Conservation (phyloP, 257 asterid genomes). For the Solanum sejunctum region DNA sequence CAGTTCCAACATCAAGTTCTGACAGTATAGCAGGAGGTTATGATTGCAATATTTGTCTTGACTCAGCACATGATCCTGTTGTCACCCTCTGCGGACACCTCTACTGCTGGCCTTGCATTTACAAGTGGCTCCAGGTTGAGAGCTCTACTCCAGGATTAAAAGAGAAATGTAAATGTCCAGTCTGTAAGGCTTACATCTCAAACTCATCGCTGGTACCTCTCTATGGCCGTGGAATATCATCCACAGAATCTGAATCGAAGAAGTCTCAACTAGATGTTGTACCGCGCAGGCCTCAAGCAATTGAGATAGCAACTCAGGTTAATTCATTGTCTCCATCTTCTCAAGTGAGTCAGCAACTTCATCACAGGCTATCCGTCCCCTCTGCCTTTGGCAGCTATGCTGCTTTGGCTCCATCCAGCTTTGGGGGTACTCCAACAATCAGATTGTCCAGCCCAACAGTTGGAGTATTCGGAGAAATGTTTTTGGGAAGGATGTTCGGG, state of each 20-base stretch:
- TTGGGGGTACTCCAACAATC: conserved; percentile 28
- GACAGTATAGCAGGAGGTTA: conserved; percentile 49
- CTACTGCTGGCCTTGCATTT: conserved; percentile 93
- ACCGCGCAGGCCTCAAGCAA: conserved; percentile 68
- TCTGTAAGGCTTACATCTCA: conserved; percentile 65
- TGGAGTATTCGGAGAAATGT: conserved; percentile 69
- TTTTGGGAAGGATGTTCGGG: conserved; percentile 60
- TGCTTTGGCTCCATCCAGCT: conserved; percentile 18
- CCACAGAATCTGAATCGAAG: conserved; percentile 38
- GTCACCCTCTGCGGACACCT: conserved; percentile 88
- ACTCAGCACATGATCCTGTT: conserved; percentile 69
- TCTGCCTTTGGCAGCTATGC: conserved; percentile 24
- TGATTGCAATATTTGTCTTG: conserved; percentile 84
- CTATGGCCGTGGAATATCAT: conserved; percentile 57
- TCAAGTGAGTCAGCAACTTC: conserved; percentile 18
- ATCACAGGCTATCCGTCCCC: conserved; percentile 19
- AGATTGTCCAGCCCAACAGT: conserved; percentile 53
- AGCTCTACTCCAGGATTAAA: conserved; percentile 38
- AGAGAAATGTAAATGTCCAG: conserved; percentile 63
- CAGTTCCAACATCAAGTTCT: conserved; percentile 16
- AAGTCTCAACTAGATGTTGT: conserved; percentile 32
- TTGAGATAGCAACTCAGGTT: conserved; percentile 14
- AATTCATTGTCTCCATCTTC: conserved; percentile 18
- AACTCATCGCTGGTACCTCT: conserved; percentile 65
- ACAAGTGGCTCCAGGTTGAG: conserved; percentile 69